phyloP scores from a whole-genome alignment of 1,284 basidiomycete species.

The Athelia psychrophila region DNA sequence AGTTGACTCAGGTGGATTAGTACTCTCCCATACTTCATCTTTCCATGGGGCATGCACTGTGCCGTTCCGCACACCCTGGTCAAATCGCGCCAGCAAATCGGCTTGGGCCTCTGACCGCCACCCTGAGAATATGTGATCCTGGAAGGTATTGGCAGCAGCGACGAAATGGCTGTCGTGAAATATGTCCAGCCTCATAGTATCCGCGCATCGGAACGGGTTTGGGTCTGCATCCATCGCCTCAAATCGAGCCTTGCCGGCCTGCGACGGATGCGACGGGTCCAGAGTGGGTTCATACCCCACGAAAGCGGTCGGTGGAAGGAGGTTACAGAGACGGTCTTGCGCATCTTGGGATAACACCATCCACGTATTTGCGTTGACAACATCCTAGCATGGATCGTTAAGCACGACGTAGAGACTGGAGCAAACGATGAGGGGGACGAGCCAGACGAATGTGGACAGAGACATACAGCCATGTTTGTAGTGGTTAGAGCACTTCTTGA shows the following conservation, averaged over 20 bases:
- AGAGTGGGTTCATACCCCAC: slow-evolving; percentile 31
- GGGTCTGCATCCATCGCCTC: slow-evolving; percentile 28
- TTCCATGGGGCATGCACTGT: slow-evolving; percentile 55
- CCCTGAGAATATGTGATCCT: slow-evolving; percentile 54
- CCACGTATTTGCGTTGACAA: slow-evolving; percentile 51
- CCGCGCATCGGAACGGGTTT: slow-evolving; percentile 3
- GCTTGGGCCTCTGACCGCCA: slow-evolving; percentile 45
- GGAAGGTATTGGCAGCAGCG: slow-evolving; percentile 52
- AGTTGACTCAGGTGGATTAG: slow-evolving; percentile 25
- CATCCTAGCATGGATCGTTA: slow-evolving; percentile 32
- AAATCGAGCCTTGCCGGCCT: slow-evolving; percentile 2
- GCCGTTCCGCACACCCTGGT: slow-evolving; percentile 39
- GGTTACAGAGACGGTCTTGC: slow-evolving; percentile 32
- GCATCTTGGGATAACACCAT: slow-evolving; percentile 43
- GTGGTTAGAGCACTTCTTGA: slow-evolving; percentile 48
- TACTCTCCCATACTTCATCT: slow-evolving; percentile 54
- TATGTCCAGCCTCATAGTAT: slow-evolving; percentile 32
- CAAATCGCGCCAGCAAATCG: slow-evolving; percentile 39
- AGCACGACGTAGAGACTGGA: neutral
- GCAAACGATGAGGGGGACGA: neutral
- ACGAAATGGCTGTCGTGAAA: slow-evolving; percentile 55
- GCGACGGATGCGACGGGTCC: slow-evolving; percentile 39
- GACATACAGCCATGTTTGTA: slow-evolving; percentile 50
- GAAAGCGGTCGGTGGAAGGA: slow-evolving; percentile 54
- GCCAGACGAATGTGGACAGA: neutral